Evolutionary conservation across 2,329 filamentous ascomycete species (phyloP).

Genomic region (Sporothrix variecibatus): DNA sequence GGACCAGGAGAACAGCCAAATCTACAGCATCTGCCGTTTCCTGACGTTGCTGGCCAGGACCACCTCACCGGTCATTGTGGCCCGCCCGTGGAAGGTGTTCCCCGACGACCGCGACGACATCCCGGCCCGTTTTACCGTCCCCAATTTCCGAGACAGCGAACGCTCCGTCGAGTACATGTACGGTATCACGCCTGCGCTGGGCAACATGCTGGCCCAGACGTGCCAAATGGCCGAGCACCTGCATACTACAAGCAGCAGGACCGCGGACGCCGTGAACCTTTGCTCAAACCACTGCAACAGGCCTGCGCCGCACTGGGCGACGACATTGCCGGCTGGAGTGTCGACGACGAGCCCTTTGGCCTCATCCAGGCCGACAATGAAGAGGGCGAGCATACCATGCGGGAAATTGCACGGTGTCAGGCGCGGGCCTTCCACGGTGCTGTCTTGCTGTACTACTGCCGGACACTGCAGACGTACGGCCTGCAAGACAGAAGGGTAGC

Average conservation of each 20-base stretch:
- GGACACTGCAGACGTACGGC: background rate
- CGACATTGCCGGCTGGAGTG: slow-evolving; percentile 7
- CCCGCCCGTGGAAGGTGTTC: background rate
- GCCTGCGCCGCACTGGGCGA: slow-evolving; percentile 18
- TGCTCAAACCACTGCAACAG: background rate
- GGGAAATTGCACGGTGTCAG: slow-evolving; percentile 6
- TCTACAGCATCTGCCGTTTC: slow-evolving; percentile 26
- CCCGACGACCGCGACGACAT: background rate
- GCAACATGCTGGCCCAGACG: slow-evolving; percentile 23
- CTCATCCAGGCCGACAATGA: background rate
- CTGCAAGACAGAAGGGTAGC: background rate
- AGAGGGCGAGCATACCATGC: background rate
- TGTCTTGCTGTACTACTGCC: background rate
- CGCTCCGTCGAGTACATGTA: slow-evolving; percentile 25
- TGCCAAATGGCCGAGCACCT: slow-evolving; percentile 23
- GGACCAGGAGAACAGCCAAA: background rate
- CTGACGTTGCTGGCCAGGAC: slow-evolving; percentile 23
- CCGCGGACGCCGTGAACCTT: background rate
- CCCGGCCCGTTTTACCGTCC: slow-evolving; percentile 4
- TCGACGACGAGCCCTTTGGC: slow-evolving; percentile 6
- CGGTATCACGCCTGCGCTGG: slow-evolving; percentile 23
- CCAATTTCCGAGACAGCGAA: slow-evolving; percentile 6
- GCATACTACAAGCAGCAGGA: background rate
- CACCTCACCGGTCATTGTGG: background rate
- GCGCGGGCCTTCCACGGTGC: slow-evolving; percentile 7